Evolutionary conservation across 2,329 filamentous ascomycete genomes (phyloP), one percentile per base, ranked within the genome.

Genomic region (Colletotrichum truncatum): DNA sequence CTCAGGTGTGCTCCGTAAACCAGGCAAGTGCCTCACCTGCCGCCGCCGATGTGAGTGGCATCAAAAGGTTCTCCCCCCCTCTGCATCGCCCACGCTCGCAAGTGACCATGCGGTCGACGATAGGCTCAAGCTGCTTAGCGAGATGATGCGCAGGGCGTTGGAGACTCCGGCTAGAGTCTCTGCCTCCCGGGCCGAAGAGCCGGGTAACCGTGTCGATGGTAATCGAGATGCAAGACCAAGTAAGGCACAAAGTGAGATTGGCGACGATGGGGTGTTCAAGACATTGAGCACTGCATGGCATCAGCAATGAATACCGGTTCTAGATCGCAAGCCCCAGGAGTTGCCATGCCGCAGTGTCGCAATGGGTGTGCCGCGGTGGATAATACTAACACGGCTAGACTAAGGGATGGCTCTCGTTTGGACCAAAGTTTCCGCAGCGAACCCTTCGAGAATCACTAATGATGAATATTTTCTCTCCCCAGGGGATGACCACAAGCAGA

Each of bases 1-100:
- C 39, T 34, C 60, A 5, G 66, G 66, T 34, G 64, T 68, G n/a
- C 43, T 39, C 48, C 64, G 66, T 16, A 32, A 12, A 28, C 46
- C 5, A 18, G 66, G 66, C 16, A 25, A 45, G 6, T 68, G 66
- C 38, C 57, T 64, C 25, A 38, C 43, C 38, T 68, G 66, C 36
- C 26, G 51, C 11, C 54, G 51, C 11, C 54, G 65, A 3, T 48
- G 51, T 10, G 48, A 54, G 9, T 18, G 30, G 28, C 65, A 67
- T 30, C 36, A 56, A 12, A 21, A n/a, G 39, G 38, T 56, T 23
- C 32, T 41, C 25, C 16, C 26, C 5, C 51, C 12, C 3, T 18
- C 28, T n/a, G n/a, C 16, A 23, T 32, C 10, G 8, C 16, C 16
- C 6, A 21, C 18, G 66, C 58, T 53, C 69, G 76, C 65, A 75